Base-by-base conservation (phyloP, 208 protist species). In the Leishmania tropica region DNA sequence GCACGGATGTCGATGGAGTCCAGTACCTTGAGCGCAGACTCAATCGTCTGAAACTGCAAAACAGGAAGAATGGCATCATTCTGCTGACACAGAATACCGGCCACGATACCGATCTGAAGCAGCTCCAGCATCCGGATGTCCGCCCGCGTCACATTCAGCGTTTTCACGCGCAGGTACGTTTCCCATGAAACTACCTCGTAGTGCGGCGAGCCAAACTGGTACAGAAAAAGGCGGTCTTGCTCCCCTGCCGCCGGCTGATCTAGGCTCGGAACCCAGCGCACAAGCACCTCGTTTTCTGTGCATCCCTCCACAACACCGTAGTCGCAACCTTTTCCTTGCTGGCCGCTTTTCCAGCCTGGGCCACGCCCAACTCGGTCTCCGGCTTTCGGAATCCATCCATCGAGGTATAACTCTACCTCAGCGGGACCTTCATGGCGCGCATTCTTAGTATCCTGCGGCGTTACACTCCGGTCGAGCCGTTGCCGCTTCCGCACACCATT, bases 1-100 rank as follows among this genome's bases (percentile, higher is more conserved):
- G 82, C 37, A 42, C 40, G 60, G 48, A 79, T 83, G 70, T 93
- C 84, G 48, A 93, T 84, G 7, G 88, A 90, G 79, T 95, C 89
- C 40, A 97, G 58, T 28, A 96, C 85, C 53, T 94, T 88, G 31
- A 95, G 76, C 53, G 92, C 80, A 42, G 89, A 89, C 68, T 96
- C 92, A 31, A 96, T 90, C 4, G 92, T 89, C 73, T 95, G 89
- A 85, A 94, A 96, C 82, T 97, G 94, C 51, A 96, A 74, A 40
- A 87, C 80, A 15, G 89, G 90, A 31, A 94, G 83, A 48, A 96
- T 87, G 13, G 90, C 72, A 58, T 97, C 94, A 58, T 79, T 81
- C 75, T 97, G 89, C 71, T 93, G 84, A 81, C 94, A 96, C 67
- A 97, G 60, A 54, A 92, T 85, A 15, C 93, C 92, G 51, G 84